Conservation (phyloP, 1,284 basidiomycete genomes). For the Ganoderma sp. region DNA sequence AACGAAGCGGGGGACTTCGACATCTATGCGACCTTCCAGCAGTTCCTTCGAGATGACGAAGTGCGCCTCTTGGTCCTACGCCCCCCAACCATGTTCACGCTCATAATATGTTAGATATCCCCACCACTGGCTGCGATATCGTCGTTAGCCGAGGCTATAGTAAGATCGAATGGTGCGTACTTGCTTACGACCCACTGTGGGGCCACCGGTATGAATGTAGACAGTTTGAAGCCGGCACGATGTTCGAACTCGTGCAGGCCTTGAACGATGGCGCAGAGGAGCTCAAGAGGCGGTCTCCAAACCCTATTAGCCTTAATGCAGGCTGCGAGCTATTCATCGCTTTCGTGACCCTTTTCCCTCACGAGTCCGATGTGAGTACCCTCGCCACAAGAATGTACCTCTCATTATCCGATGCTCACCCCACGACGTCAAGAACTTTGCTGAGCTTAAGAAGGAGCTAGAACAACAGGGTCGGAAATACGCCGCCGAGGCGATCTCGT, state of each 20-base stretch:
- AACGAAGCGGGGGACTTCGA: constrained; percentile 48
- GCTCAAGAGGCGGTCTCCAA: constrained; percentile 69
- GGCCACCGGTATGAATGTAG: constrained; percentile 27
- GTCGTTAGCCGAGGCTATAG: constrained; percentile 78
- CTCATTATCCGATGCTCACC: constrained; percentile 23
- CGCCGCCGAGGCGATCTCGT: constrained; percentile 80
- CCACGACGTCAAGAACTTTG: constrained; percentile 65
- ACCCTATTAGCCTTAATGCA: constrained; percentile 87
- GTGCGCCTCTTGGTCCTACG: constrained; percentile 45
- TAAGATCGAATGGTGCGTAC: constrained; percentile 69
- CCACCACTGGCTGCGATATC: constrained; percentile 89
- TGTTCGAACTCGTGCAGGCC: constrained; percentile 88
- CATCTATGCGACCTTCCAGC: constrained; percentile 61
- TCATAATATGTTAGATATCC: constrained; percentile 63
- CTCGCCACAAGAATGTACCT: constrained; percentile 14
- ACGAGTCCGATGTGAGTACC: constrained; percentile 74
- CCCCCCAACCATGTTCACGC: constrained; percentile 3
- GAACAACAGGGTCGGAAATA: constrained; percentile 81
- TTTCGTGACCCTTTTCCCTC: constrained; percentile 86
- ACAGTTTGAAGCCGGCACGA: constrained; percentile 70
- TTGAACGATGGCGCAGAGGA: constrained; percentile 77
- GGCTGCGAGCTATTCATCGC: constrained; percentile 90
- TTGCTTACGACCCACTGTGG: constrained; percentile 17
- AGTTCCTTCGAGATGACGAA: constrained; percentile 62
- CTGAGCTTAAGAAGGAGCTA: constrained; percentile 81